These are phyloP conservation scores for Alternaria sp. DNA, from an alignment of 2,329 filamentous ascomycete genomes.

Conservation along the genomic window DNA sequence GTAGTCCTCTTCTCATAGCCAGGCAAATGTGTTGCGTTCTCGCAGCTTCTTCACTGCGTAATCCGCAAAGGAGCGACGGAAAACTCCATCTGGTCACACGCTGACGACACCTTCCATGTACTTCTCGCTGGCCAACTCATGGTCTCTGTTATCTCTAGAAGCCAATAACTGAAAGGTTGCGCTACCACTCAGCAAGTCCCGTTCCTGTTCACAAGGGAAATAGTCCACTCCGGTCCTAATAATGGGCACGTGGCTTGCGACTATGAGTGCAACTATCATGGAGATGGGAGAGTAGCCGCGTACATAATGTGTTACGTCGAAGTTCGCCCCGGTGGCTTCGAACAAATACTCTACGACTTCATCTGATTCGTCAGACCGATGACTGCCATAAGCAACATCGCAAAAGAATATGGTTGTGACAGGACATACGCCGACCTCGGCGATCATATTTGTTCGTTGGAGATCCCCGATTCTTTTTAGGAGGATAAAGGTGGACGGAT, in stretches of 20 bases:
- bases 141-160: not conserved
- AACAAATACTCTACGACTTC: not conserved
- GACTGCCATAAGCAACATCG: constrained; percentile 44
- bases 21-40: not conserved
- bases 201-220: not conserved
- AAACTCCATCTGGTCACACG: not conserved
- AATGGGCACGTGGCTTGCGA: not conserved
- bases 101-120: not conserved
- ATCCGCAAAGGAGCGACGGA: not conserved
- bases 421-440: constrained; percentile 52
- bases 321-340: not conserved
- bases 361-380: not conserved
- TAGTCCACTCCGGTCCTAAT: not conserved
- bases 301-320: not conserved
- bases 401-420: constrained; percentile 50
- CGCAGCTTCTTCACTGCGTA: not conserved
- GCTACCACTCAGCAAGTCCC: not conserved
- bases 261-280: not conserved
- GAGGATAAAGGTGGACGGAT: constrained; percentile 59
- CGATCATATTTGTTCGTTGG: constrained; percentile 43
- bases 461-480: constrained; percentile 47
- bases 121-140: not conserved
- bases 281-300: not conserved
- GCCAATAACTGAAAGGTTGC: not conserved
- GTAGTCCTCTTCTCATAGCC: not conserved